phyloP scores from a whole-genome alignment of 2,329 filamentous ascomycete species.

The Hymenoscyphus salicellus region DNA sequence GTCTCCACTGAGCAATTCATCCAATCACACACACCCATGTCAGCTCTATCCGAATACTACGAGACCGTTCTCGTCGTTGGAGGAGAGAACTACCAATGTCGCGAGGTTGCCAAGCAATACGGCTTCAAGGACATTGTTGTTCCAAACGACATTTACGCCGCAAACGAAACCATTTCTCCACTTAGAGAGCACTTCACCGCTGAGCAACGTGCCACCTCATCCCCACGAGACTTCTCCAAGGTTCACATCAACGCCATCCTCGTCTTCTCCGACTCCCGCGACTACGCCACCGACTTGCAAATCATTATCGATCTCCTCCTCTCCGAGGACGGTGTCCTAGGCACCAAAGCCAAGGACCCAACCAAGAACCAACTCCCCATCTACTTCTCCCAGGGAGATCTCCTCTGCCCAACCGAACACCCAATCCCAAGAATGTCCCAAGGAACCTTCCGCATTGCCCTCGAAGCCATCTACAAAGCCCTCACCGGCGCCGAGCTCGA shows the following conservation, averaged over 20 bases:
- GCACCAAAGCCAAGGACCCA: constrained; percentile 64
- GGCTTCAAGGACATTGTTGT: constrained; percentile 72
- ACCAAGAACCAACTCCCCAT: constrained; percentile 66
- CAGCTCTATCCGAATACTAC: constrained; percentile 72
- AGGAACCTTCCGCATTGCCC: constrained; percentile 70
- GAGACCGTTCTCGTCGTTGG: constrained; percentile 72
- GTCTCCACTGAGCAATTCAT: constrained; percentile 73
- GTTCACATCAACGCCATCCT: constrained; percentile 71
- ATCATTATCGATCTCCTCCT: constrained; percentile 72
- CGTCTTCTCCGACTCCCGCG: constrained; percentile 70
- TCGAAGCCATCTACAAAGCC: constrained; percentile 71
- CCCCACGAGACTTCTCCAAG: constrained; percentile 69
- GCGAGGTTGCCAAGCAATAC: constrained; percentile 69
- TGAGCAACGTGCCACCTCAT: constrained; percentile 63
- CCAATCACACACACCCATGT: constrained; percentile 75
- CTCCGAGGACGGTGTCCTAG: constrained; percentile 63
- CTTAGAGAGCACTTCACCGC: constrained; percentile 64
- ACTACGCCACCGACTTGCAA: constrained; percentile 73
- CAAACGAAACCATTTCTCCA: constrained; percentile 65
- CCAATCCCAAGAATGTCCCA: constrained; percentile 68
- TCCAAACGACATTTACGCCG: constrained; percentile 70
- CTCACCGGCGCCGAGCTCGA: constrained; percentile 68
- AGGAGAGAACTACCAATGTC: constrained; percentile 72
- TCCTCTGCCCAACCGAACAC: constrained; percentile 64
- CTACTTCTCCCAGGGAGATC: constrained; percentile 67